Percentiles rank a stretch among this genome's conserved stretches.
Conservation (phyloP, 352 stramenopile genomes). For the Aphanomyces astaci region DNA sequence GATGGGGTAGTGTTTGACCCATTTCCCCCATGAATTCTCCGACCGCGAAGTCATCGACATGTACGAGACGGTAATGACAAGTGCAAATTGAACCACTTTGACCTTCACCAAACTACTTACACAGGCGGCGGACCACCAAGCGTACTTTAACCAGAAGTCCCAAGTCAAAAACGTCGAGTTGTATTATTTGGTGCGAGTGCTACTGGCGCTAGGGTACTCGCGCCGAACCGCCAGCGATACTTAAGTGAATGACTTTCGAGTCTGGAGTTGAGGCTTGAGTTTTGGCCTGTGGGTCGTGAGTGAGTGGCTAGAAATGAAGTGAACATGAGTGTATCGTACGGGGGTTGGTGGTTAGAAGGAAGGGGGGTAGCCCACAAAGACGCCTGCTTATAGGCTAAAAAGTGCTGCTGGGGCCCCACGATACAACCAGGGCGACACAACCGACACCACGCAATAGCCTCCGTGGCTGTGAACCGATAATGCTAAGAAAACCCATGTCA, state of each 20-base stretch:
- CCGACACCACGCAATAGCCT: conserved; percentile 94
- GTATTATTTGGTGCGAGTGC: background rate
- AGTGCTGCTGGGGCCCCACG: conserved; percentile 94
- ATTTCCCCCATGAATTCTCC: conserved; percentile 7
- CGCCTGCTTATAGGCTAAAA: conserved; percentile 78
- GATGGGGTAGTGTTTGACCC: background rate
- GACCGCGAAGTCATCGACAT: conserved; percentile 13
- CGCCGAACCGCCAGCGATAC: background rate
- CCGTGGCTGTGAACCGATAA: conserved; percentile 85
- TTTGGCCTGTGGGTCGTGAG: no score
- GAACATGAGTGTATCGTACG: background rate
- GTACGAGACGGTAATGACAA: conserved; percentile 19
- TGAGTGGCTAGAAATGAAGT: no score
- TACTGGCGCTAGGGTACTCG: background rate
- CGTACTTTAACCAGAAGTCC: background rate
- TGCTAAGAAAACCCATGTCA: background rate
- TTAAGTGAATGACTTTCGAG: background rate
- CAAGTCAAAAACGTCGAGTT: conserved; percentile 13
- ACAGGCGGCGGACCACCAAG: background rate
- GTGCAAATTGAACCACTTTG: no score
- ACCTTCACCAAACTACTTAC: no score
- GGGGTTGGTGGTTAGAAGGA: background rate
- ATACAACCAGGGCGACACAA: conserved; percentile 92
- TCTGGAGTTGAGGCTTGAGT: background rate
- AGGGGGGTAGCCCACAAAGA: conserved; percentile 35